Conservation (phyloP, 2,329 filamentous ascomycete species). For the Elsinoe ampelina region DNA sequence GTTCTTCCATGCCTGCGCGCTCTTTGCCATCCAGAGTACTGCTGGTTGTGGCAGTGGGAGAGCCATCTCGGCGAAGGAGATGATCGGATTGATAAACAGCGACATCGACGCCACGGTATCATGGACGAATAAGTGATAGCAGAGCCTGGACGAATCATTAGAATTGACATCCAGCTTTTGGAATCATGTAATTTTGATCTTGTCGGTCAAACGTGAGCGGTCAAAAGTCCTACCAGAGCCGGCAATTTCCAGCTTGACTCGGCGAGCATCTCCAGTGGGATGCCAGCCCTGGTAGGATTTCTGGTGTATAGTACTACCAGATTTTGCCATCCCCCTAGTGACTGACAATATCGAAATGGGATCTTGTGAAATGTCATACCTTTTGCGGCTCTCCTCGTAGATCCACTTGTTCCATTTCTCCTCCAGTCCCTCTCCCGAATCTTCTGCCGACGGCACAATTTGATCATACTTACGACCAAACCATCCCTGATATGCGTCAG, state of each 20-base stretch:
- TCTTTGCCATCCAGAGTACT: constrained; percentile 56
- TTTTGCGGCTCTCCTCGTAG: constrained; percentile 56
- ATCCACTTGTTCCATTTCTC: constrained; percentile 57
- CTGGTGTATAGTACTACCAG: too few relatives aligned
- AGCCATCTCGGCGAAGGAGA: constrained; percentile 61
- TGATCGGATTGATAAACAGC: constrained; percentile 52
- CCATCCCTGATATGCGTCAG: constrained; percentile 1
- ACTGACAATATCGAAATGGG: too few relatives aligned
- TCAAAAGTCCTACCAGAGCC: neutral
- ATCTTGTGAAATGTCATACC: too few relatives aligned
- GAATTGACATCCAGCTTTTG: neutral
- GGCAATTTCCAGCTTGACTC: too few relatives aligned
- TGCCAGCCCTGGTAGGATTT: too few relatives aligned
- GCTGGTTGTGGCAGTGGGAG: constrained; percentile 55
- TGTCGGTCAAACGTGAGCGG: too few relatives aligned
- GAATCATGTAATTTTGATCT: neutral
- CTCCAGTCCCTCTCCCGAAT: constrained; percentile 49
- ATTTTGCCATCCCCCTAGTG: too few relatives aligned
- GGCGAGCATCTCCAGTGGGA: too few relatives aligned
- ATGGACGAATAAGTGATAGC: constrained; percentile 55
- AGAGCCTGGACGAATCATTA: constrained; percentile 30
- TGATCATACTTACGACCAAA: constrained; percentile 27
- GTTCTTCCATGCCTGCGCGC: constrained; percentile 55
- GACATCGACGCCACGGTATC: constrained; percentile 61
- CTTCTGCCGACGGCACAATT: constrained; percentile 43